A percentile compares a stretch with the other conserved stretches of the same genome.
phyloP scores from a whole-genome alignment of 2,329 filamentous ascomycete genomes.

The Fusarium udum region DNA sequence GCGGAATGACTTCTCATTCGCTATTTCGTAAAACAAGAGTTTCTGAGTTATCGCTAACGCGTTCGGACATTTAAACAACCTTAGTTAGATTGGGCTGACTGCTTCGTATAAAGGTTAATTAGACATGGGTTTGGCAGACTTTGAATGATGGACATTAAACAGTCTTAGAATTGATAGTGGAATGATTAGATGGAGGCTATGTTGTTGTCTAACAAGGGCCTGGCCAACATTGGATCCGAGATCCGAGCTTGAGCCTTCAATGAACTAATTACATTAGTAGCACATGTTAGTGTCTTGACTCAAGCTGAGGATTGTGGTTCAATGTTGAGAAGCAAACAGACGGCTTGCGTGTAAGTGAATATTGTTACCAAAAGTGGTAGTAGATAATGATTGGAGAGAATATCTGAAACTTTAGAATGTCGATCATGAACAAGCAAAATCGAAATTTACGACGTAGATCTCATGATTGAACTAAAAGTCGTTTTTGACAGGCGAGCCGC shows the following conservation, averaged over 20 bases:
- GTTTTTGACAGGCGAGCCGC: slow-evolving; percentile 11
- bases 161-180: background rate
- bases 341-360: background rate
- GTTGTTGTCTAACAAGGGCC: background rate
- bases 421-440: background rate
- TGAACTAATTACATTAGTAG: background rate
- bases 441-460: background rate
- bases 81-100: background rate
- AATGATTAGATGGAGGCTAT: background rate
- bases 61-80: background rate
- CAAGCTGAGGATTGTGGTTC: background rate
- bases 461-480: background rate
- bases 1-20: background rate
- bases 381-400: background rate
- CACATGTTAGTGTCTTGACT: background rate
- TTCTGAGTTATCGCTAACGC: background rate
- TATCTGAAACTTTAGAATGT: background rate
- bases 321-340: background rate
- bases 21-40: slow-evolving; percentile 1
- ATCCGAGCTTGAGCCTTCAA: background rate
- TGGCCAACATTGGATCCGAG: background rate
- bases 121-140: background rate
- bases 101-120: background rate
- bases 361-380: background rate
- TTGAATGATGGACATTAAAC: background rate